Evolutionary conservation across 75 land plant species (phyloP).

Genomic region (Selaginella moellendorffii): DNA sequence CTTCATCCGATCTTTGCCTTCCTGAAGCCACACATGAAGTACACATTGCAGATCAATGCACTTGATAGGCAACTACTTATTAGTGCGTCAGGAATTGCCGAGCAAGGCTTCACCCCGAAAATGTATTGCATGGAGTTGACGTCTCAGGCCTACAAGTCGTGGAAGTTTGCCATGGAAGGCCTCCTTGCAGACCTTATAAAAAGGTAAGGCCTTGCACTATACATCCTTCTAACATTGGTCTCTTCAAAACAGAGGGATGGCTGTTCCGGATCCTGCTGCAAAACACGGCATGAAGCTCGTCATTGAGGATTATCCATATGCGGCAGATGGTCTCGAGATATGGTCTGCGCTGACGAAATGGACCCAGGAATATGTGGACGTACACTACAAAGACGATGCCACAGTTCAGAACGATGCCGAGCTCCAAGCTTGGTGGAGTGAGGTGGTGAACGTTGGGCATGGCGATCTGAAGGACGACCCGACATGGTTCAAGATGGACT

Average conservation of each 20-base stretch:
- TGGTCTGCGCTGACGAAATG: slow-evolving; percentile 22
- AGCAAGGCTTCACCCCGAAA: slow-evolving; percentile 30
- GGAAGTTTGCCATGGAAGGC: slow-evolving; percentile 43
- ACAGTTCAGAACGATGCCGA: slow-evolving; percentile 17
- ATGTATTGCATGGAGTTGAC: slow-evolving; percentile 41
- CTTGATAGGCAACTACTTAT: slow-evolving; percentile 32
- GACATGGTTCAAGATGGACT: slow-evolving; percentile 29
- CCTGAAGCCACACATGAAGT: slow-evolving; percentile 45
- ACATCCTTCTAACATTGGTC: not conserved
- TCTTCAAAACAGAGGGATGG: not conserved
- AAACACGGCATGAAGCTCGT: slow-evolving; percentile 18
- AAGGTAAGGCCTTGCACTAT: slow-evolving; percentile 18
- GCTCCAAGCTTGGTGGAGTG: slow-evolving; percentile 33
- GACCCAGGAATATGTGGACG: slow-evolving; percentile 19
- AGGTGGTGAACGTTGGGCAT: slow-evolving; percentile 21
- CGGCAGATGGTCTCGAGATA: slow-evolving; percentile 23
- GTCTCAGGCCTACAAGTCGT: slow-evolving; percentile 34
- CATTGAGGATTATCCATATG: slow-evolving; percentile 34
- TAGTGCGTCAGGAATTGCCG: slow-evolving; percentile 25
- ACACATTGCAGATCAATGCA: slow-evolving; percentile 52
- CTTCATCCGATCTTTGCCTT: slow-evolving; percentile 51
- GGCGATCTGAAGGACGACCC: slow-evolving; percentile 22
- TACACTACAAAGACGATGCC: slow-evolving; percentile 18
- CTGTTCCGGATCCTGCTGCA: not conserved
- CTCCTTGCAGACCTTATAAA: slow-evolving; percentile 49